Conservation (phyloP, 306 rosid genomes). For the Corylus americana region DNA sequence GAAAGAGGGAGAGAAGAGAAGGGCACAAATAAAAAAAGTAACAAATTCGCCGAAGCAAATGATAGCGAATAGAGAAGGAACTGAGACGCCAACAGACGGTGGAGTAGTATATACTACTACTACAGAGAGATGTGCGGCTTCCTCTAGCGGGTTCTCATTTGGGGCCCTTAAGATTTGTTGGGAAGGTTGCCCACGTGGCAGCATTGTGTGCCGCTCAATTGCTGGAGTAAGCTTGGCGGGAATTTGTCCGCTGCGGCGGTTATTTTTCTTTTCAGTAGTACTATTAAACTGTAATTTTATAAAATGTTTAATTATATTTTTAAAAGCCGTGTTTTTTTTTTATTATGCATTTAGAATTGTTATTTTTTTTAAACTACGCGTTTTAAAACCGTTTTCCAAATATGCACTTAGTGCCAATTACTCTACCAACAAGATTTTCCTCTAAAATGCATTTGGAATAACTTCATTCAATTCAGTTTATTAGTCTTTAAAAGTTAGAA, state of each 20-base stretch:
- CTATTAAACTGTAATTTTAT: no score
- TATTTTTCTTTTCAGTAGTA: background rate
- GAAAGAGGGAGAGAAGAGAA: background rate
- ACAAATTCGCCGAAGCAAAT: background rate
- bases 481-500: no score
- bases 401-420: no score
- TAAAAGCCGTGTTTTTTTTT: no score
- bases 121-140: background rate
- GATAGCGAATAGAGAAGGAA: background rate
- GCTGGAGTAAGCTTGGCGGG: constrained; percentile 30
- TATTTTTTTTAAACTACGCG: no score
- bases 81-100: background rate
- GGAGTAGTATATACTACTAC: no score
- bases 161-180: background rate
- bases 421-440: no score
- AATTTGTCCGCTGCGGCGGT: constrained; percentile 21
- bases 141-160: background rate
- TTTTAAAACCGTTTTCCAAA: no score
- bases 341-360: no score
- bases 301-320: no score
- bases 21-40: background rate
- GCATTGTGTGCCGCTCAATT: background rate
- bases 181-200: constrained; percentile 34
- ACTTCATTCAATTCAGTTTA: no score
- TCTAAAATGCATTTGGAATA: no score